phyloP scores from a whole-genome alignment of 805 yeast species.

The Blastobotrys terrestris region DNA sequence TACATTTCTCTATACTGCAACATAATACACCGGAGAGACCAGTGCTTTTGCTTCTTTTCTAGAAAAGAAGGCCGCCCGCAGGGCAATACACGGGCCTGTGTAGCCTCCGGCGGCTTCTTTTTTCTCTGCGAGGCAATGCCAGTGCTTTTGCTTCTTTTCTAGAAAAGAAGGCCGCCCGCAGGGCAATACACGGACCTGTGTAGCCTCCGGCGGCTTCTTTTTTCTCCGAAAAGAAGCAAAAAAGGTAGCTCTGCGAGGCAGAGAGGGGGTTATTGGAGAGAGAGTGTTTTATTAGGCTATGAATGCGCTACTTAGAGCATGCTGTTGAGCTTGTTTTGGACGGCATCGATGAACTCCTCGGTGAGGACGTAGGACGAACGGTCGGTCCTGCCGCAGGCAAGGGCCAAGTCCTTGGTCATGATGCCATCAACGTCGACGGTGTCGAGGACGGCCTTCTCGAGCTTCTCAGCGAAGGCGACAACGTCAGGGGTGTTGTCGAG shows the following conservation, averaged over 20 bases:
- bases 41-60: too few species aligned
- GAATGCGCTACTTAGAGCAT: not conserved
- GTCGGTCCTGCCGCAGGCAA: conserved; percentile 80
- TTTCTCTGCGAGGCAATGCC: too few species aligned
- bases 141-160: too few species aligned
- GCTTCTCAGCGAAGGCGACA: conserved; percentile 63
- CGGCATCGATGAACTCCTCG: conserved; percentile 83
- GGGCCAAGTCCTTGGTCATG: conserved; percentile 95
- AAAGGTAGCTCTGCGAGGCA: too few species aligned
- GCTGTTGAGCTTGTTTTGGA: conserved; percentile 53
- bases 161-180: too few species aligned
- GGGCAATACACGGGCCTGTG: too few species aligned
- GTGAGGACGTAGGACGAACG: conserved; percentile 82
- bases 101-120: too few species aligned
- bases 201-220: not conserved
- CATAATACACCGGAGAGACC: too few species aligned
- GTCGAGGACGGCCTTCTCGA: conserved; percentile 81
- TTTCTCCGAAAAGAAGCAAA: not conserved
- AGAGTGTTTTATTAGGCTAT: not conserved
- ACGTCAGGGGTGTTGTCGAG: conserved; percentile 85
- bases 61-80: too few species aligned
- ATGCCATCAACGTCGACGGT: conserved; percentile 78
- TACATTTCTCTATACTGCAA: too few species aligned
- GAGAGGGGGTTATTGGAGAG: too few species aligned
- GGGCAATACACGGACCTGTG: too few species aligned